Percentiles rank a stretch among this genome's conserved stretches.
Conservation (phyloP, 495 filamentous ascomycete species). For the Aspergillus cristatus region DNA sequence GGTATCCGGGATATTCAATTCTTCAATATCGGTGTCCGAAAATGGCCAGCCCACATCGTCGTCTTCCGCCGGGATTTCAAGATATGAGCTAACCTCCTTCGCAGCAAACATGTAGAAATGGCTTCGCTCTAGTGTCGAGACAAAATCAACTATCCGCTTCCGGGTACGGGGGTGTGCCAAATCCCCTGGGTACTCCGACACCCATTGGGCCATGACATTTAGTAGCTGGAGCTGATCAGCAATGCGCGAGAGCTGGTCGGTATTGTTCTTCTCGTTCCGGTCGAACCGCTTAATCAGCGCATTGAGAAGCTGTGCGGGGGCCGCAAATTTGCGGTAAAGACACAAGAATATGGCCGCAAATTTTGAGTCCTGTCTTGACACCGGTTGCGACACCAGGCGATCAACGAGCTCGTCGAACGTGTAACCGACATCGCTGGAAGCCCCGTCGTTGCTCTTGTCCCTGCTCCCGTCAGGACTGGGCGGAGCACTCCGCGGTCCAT, state of each 20-base stretch:
- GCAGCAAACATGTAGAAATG: constrained; percentile 73
- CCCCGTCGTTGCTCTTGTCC: constrained; percentile 27
- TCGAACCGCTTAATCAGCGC: constrained; percentile 70
- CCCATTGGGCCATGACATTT: constrained; percentile 79
- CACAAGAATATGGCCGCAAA: constrained; percentile 82
- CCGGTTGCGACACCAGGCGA: constrained; percentile 66
- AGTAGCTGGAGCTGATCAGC: constrained; percentile 75
- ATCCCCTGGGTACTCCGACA: constrained; percentile 83
- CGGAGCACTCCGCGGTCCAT: constrained; percentile 22
- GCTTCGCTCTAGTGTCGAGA: constrained; percentile 54
- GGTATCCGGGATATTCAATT: constrained; percentile 24
- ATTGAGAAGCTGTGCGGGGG: constrained; percentile 65
- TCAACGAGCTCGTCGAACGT: constrained; percentile 87
- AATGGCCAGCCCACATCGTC: constrained; percentile 76
- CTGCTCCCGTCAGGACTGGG: constrained; percentile 24
- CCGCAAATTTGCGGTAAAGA: constrained; percentile 89
- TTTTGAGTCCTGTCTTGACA: constrained; percentile 78
- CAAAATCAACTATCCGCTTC: constrained; percentile 59
- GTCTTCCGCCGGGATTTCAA: constrained; percentile 58
- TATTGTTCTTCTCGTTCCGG: constrained; percentile 50
- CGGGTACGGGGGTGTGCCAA: constrained; percentile 75
- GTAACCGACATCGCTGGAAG: constrained; percentile 44
- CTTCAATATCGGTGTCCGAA: constrained; percentile 48
- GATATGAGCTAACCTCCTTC: constrained; percentile 65
- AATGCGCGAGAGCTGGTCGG: constrained; percentile 56